phyloP scores from a whole-genome alignment of 345 rosid species.

The Garcia nutans region DNA sequence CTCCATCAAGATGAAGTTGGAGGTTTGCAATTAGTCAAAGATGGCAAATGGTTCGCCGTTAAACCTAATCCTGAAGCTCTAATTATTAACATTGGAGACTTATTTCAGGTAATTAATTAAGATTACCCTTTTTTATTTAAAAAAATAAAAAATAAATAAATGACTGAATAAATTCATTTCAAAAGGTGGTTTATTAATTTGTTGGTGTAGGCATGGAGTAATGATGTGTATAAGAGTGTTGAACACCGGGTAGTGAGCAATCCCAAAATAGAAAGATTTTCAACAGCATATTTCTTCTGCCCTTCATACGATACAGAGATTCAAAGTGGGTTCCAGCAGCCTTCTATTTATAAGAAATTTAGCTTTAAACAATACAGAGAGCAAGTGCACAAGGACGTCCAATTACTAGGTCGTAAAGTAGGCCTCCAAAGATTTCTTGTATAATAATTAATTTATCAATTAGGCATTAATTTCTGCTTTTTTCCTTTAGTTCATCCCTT shows the following conservation, averaged over 20 bases:
- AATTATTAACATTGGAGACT: conserved; percentile 81
- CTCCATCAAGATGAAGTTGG: conserved; percentile 87
- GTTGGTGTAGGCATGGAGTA: conserved; percentile 82
- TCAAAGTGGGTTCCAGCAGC: conserved; percentile 44
- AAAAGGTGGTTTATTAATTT: no score
- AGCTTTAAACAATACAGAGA: conserved; percentile 70
- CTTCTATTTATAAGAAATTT: conserved; percentile 56
- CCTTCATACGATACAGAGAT: conserved; percentile 73
- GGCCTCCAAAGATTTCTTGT: conserved; percentile 78
- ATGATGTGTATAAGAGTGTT: conserved; percentile 79
- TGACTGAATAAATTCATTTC: no score
- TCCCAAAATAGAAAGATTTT: conserved; percentile 67
- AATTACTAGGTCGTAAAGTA: conserved; percentile 66
- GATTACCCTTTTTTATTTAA: no score
- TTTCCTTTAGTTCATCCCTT: not conserved
- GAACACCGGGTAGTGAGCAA: conserved; percentile 75
- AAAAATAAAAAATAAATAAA: no score
- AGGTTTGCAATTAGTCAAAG: conserved; percentile 79
- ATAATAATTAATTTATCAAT: conserved; percentile 9
- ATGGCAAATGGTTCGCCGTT: conserved; percentile 78
- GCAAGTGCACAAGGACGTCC: conserved; percentile 82
- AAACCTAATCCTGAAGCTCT: conserved; percentile 83
- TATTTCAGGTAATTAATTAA: conserved; percentile 63
- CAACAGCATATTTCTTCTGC: conserved; percentile 89
- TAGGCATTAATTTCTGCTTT: not conserved